Percentiles rank a stretch among this genome's conserved stretches.
Evolutionary conservation across 371 early-diverging fungal species (phyloP).

Genomic region (Haplosporangium sp.): DNA sequence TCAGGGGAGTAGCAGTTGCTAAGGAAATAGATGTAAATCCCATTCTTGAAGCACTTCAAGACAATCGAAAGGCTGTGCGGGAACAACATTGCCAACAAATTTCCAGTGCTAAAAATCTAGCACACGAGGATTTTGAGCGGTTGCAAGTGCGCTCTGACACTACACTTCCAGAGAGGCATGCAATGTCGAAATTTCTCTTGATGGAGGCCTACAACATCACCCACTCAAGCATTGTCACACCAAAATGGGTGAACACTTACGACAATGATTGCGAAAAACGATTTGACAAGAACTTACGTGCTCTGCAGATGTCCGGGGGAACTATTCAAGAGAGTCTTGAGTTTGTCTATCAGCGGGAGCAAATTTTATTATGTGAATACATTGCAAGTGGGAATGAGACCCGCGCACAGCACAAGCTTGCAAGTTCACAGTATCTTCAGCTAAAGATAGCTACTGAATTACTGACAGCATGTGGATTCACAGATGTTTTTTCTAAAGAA

Average conservation of each 20-base stretch:
- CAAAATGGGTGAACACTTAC: constrained; percentile 1
- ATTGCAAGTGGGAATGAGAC: no score
- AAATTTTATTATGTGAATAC: not conserved
- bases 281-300: constrained; percentile 7
- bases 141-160: not conserved
- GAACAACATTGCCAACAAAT: not conserved
- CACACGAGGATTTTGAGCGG: not conserved
- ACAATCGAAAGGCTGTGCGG: constrained; percentile 2
- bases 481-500: not conserved
- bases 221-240: not conserved
- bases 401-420: constrained; percentile 7
- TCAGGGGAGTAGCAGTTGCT: constrained; percentile 1
- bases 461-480: constrained; percentile 14
- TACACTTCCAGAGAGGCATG: not conserved
- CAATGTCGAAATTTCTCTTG: constrained; percentile 10
- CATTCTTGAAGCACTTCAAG: constrained; percentile 1
- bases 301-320: not conserved
- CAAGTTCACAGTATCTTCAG: constrained; percentile 5
- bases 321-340: not conserved
- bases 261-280: constrained; percentile 14
- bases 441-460: constrained; percentile 9
- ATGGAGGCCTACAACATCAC: constrained; percentile 3
- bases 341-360: not conserved
- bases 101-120: constrained; percentile 1
- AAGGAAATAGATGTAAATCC: constrained; percentile 8